A percentile compares a stretch with the other conserved stretches of the same genome.
Evolutionary conservation across 2,329 filamentous ascomycete genomes (phyloP).

Genomic region (Fusarium longipes): DNA sequence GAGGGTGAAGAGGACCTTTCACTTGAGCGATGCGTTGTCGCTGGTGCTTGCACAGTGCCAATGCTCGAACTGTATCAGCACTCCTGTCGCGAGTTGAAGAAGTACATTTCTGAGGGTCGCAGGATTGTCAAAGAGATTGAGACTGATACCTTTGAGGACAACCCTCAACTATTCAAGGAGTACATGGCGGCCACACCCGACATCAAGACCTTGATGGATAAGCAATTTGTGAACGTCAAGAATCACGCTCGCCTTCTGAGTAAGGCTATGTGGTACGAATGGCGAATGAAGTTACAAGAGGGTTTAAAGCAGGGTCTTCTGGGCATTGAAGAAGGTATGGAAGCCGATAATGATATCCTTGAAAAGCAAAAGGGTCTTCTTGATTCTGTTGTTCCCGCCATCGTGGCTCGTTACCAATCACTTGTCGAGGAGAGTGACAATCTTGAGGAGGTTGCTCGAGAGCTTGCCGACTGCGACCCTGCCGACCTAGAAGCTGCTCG

Average conservation of each 20-base stretch:
- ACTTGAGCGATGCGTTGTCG: constrained; percentile 84
- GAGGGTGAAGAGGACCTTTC: constrained; percentile 64
- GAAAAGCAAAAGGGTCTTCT: constrained; percentile 76
- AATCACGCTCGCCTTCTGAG: constrained; percentile 89
- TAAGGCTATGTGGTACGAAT: constrained; percentile 98
- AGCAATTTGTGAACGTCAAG: constrained; percentile 97
- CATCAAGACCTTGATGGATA: constrained; percentile 89
- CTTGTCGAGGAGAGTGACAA: constrained; percentile 73
- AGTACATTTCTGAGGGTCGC: constrained; percentile 93
- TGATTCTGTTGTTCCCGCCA: constrained; percentile 71
- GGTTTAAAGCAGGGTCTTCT: constrained; percentile 84
- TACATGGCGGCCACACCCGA: constrained; percentile 88
- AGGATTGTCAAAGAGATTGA: constrained; percentile 93
- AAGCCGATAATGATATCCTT: constrained; percentile 75
- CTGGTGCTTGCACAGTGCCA: constrained; percentile 89
- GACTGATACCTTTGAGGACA: constrained; percentile 86
- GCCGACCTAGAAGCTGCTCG: constrained; percentile 80
- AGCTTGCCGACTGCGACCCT: constrained; percentile 83
- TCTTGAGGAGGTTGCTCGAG: constrained; percentile 77
- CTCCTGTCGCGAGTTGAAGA: constrained; percentile 94
- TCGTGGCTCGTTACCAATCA: constrained; percentile 69
- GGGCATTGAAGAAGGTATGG: constrained; percentile 81
- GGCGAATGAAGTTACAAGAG: constrained; percentile 88
- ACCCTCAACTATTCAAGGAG: constrained; percentile 90
- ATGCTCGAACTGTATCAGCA: constrained; percentile 96